A percentile compares a stretch with the other conserved stretches of the same genome.
Conservation (phyloP, 139 green algal genomes). For the Coelastrella sp. region DNA sequence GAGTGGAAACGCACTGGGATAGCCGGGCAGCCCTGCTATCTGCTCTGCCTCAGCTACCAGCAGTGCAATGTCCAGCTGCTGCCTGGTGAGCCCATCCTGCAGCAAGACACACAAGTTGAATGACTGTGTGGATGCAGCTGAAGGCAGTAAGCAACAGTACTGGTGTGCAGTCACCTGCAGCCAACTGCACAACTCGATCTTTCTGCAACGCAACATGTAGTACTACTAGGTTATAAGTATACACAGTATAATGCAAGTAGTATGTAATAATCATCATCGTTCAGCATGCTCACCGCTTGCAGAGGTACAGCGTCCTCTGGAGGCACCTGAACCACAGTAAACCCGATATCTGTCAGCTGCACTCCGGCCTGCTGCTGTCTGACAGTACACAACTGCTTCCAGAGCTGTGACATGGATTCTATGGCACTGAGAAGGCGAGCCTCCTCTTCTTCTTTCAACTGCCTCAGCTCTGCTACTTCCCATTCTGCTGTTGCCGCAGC, state of each 20-base stretch:
- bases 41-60: slow-evolving; percentile 64
- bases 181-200: no score
- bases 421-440: slow-evolving; percentile 47
- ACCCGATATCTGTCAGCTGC: slow-evolving; percentile 27
- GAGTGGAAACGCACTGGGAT: slow-evolving; percentile 53
- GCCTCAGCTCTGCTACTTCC: slow-evolving; percentile 71
- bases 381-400: slow-evolving; percentile 9
- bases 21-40: slow-evolving; percentile 54
- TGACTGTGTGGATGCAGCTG: no score
- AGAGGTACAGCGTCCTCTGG: background rate
- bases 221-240: no score
- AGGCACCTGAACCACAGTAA: slow-evolving; percentile 34
- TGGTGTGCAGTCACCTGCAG: no score
- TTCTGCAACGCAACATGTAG: no score
- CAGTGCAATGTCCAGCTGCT: slow-evolving; percentile 65
- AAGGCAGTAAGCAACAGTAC: no score
- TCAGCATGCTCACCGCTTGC: slow-evolving; percentile 30
- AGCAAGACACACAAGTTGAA: background rate
- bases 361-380: slow-evolving; percentile 14
- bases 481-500: slow-evolving; percentile 1
- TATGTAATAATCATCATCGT: no score
- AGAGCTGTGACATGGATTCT: slow-evolving; percentile 52
- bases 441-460: slow-evolving; percentile 77
- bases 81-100: slow-evolving; percentile 56
- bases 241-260: no score